Conservation (phyloP, 371 early-diverging fungal species). For the Mucor ambiguus region DNA sequence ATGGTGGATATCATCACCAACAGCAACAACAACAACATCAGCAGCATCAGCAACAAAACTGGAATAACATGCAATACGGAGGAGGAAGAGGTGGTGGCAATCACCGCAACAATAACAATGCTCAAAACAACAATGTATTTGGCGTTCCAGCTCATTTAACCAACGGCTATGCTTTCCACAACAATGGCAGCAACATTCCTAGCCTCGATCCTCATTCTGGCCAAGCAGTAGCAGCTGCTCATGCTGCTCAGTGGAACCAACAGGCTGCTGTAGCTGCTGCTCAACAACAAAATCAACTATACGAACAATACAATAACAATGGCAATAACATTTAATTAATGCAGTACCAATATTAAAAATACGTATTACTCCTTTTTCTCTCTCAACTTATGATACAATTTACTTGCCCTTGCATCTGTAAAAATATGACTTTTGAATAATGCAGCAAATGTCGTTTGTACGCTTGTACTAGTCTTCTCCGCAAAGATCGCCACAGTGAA, state of each 20-base stretch:
- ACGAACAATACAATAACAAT: slow-evolving; percentile 23
- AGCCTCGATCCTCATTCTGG: slow-evolving; percentile 24
- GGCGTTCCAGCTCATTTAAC: slow-evolving; percentile 21
- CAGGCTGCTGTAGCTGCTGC: slow-evolving; percentile 24
- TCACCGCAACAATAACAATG: slow-evolving; percentile 11
- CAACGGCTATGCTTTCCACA: slow-evolving; percentile 29
- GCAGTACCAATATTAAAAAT: background rate
- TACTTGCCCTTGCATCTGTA: background rate
- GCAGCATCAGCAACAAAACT: slow-evolving; percentile 23
- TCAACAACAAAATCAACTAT: slow-evolving; percentile 25
- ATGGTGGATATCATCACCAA: slow-evolving; percentile 23
- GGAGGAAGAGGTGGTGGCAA: slow-evolving; percentile 9
- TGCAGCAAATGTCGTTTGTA: too few species aligned
- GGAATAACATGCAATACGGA: slow-evolving; percentile 19
- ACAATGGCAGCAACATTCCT: slow-evolving; percentile 11
- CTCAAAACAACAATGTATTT: slow-evolving; percentile 18
- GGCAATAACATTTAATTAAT: slow-evolving; percentile 22
- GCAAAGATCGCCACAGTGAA: too few species aligned
- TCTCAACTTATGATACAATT: background rate
- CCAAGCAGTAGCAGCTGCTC: slow-evolving; percentile 18
- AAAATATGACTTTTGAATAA: background rate
- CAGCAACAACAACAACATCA: slow-evolving; percentile 10
- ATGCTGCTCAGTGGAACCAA: slow-evolving; percentile 29
- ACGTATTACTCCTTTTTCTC: background rate
- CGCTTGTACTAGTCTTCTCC: too few species aligned